phyloP scores from a whole-genome alignment of 192 early-diverging fungal genomes.

The Neocallimastix lanati region DNA sequence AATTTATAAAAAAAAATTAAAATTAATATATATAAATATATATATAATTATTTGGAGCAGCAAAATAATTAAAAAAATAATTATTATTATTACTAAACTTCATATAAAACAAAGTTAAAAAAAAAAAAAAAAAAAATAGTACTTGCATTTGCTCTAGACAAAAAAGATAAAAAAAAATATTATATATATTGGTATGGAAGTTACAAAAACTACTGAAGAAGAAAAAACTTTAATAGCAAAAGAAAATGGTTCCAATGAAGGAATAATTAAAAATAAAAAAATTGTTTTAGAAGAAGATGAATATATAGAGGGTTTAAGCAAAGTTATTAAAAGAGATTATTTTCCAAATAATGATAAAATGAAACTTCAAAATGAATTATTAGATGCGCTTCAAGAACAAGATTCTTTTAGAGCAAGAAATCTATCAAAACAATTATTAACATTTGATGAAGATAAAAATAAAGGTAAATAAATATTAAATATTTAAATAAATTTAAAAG shows the following conservation, averaged over 20 bases:
- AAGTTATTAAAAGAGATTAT: conserved; percentile 69
- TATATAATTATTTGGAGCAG: no score
- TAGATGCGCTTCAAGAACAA: conserved; percentile 27
- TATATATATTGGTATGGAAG: no score
- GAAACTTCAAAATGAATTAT: conserved; percentile 28
- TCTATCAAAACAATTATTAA: not conserved
- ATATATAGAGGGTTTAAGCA: conserved; percentile 50
- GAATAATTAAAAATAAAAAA: not conserved
- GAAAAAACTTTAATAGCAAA: no score
- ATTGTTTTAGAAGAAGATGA: conserved; percentile 44
- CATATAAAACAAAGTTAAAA: no score
- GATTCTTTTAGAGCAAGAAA: conserved; percentile 1
- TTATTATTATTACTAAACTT: no score
- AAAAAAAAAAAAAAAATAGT: no score
- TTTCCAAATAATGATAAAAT: conserved; percentile 53
- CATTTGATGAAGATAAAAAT: not conserved
- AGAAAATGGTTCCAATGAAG: not conserved
- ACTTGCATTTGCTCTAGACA: no score
- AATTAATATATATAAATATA: no score
- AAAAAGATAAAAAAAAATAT: no score
- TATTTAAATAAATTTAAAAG: not conserved
- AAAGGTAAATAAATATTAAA: no score
- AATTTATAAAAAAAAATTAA: no score
- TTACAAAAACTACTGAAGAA: not conserved
- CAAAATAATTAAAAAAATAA: no score